Evolutionary conservation across 75 land plant species (phyloP).

Genomic region (Larix kaempferi): DNA sequence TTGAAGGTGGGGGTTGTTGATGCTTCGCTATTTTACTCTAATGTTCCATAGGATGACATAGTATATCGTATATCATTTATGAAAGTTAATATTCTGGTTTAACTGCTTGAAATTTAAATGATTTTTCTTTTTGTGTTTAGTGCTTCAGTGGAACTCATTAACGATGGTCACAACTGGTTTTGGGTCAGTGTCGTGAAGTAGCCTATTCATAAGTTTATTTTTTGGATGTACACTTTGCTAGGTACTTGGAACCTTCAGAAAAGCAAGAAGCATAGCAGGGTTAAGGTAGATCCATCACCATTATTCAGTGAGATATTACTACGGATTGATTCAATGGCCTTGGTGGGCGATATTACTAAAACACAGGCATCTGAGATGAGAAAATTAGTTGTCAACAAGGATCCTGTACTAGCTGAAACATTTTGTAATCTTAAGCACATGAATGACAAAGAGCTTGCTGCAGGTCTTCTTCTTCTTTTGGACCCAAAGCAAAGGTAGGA

Average conservation of each 20-base stretch:
- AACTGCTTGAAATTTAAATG: neutral
- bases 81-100: neutral
- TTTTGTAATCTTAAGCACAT: constrained; percentile 17
- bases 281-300: constrained; percentile 10
- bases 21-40: neutral
- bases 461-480: constrained; percentile 23
- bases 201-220: neutral
- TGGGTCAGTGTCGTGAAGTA: neutral
- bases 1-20: no score
- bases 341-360: constrained; percentile 18
- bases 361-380: constrained; percentile 27
- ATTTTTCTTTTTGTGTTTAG: neutral
- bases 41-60: neutral
- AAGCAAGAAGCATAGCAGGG: neutral
- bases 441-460: constrained; percentile 27
- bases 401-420: constrained; percentile 27
- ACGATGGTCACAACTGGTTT: no score
- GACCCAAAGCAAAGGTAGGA: constrained; percentile 17
- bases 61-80: neutral
- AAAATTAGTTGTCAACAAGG: constrained; percentile 15
- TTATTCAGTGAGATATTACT: constrained; percentile 24
- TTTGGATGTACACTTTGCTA: constrained; percentile 2
- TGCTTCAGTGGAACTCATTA: neutral
- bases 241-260: constrained; percentile 7
- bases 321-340: constrained; percentile 30